Percentiles rank a stretch among this genome's conserved stretches.
These are phyloP conservation scores for Arthroderma uncinatum DNA, from an alignment of 2,329 filamentous ascomycete genomes.

Conservation along the genomic window DNA sequence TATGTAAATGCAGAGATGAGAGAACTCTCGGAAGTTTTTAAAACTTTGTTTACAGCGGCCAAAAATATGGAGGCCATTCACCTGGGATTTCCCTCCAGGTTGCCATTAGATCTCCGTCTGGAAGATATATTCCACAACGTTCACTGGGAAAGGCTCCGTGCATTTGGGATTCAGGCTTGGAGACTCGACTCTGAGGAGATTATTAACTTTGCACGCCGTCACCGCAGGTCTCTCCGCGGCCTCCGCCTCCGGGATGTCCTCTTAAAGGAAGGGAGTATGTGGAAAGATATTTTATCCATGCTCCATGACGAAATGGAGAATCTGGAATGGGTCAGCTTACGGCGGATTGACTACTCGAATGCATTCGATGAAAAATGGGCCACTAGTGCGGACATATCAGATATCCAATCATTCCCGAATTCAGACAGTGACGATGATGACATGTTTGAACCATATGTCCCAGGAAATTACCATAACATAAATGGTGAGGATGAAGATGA, in stretches of 20 bases:
- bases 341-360: constrained; percentile 48
- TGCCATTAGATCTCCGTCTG: constrained; percentile 46
- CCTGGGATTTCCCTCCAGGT: constrained; percentile 50
- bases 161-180: constrained; percentile 57
- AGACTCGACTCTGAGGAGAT: constrained; percentile 50
- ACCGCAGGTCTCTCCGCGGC: constrained; percentile 46
- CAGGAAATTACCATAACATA: background rate
- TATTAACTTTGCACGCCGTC: constrained; percentile 45
- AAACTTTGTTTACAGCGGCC: constrained; percentile 47
- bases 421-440: constrained; percentile 16
- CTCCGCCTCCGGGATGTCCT: constrained; percentile 51
- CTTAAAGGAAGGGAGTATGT: constrained; percentile 48
- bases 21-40: constrained; percentile 47
- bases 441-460: constrained; percentile 14
- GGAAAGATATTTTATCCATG: constrained; percentile 49
- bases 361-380: constrained; percentile 39
- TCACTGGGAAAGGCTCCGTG: constrained; percentile 49
- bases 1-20: constrained; percentile 49
- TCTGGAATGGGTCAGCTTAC: constrained; percentile 53
- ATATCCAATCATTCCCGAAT: constrained; percentile 15
- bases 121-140: constrained; percentile 53
- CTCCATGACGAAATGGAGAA: constrained; percentile 46
- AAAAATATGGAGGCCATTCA: constrained; percentile 52
- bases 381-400: constrained; percentile 17
- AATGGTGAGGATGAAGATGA: constrained; percentile 11